phyloP scores from a whole-genome alignment of 2,329 filamentous ascomycete genomes.

The Cercospora sojina region DNA sequence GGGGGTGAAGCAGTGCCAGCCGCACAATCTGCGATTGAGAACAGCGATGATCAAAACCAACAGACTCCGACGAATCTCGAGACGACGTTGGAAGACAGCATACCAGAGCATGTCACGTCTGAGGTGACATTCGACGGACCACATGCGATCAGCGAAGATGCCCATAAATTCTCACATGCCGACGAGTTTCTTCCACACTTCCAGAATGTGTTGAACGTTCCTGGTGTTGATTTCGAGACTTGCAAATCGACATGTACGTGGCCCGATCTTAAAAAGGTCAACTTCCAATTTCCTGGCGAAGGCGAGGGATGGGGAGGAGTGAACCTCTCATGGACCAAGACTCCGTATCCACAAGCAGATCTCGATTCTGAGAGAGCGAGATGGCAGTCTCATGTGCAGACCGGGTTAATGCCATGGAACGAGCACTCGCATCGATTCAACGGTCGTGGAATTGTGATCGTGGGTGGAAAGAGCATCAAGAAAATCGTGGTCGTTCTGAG shows the following conservation, averaged over 20 bases:
- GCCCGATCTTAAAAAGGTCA: slow-evolving; percentile 14
- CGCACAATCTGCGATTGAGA: not conserved
- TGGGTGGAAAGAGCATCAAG: slow-evolving; percentile 30
- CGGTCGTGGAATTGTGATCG: slow-evolving; percentile 37
- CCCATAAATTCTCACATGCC: slow-evolving; percentile 12
- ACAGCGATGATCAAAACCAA: not conserved
- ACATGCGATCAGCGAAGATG: slow-evolving; percentile 1
- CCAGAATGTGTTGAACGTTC: slow-evolving; percentile 12
- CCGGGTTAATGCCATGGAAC: slow-evolving; percentile 26
- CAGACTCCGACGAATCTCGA: not conserved
- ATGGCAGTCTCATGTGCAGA: slow-evolving; percentile 29
- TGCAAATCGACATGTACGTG: slow-evolving; percentile 15
- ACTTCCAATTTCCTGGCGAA: slow-evolving; percentile 19
- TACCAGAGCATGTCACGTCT: not conserved
- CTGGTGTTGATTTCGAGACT: slow-evolving; percentile 8
- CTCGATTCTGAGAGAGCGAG: slow-evolving; percentile 20
- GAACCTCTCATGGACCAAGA: slow-evolving; percentile 18
- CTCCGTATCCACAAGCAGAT: slow-evolving; percentile 16
- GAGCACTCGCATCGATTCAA: slow-evolving; percentile 26
- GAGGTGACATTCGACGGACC: not conserved
- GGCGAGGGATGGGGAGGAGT: slow-evolving; percentile 11
- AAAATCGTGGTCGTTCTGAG: slow-evolving; percentile 31
- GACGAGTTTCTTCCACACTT: slow-evolving; percentile 20
- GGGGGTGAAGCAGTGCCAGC: not conserved
- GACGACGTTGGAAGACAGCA: not conserved